Conservation (phyloP, 768 basidiomycete genomes). For the Mrakia gelida region DNA sequence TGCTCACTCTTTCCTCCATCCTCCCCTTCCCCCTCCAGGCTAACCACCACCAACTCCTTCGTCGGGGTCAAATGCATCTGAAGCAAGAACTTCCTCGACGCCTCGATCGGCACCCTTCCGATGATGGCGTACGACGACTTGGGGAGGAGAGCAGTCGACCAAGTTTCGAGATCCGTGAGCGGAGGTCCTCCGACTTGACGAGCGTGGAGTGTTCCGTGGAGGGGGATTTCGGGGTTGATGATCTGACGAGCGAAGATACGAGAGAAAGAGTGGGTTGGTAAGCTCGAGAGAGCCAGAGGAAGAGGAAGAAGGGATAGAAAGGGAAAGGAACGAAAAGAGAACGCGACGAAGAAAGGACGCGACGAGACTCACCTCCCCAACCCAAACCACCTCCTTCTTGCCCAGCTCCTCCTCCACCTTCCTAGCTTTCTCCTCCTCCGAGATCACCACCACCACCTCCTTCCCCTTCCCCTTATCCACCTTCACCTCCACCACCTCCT, state of each 20-base stretch:
- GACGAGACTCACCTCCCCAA: conserved; percentile 15
- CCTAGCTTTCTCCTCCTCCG: neutral
- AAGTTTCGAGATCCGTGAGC: neutral
- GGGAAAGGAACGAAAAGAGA: neutral
- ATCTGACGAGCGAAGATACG: conserved; percentile 1
- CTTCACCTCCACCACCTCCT: neutral
- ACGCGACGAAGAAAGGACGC: neutral
- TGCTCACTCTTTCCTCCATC: neutral
- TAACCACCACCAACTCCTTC: conserved; percentile 29
- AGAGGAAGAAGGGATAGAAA: no score
- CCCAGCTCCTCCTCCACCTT: neutral
- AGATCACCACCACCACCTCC: neutral
- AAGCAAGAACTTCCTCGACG: conserved; percentile 25
- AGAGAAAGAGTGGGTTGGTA: no score
- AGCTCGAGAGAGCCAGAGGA: no score
- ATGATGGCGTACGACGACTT: neutral
- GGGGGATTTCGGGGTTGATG: conserved; percentile 27
- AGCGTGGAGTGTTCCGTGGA: neutral
- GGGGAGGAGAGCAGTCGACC: conserved; percentile 9
- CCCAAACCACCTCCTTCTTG: conserved; percentile 10
- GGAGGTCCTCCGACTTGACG: conserved; percentile 27
- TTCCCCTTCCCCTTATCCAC: neutral
- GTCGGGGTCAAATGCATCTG: conserved; percentile 27
- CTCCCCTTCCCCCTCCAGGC: conserved; percentile 1
- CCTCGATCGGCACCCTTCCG: conserved; percentile 16